Conservation (phyloP, 140 eudicot species). For the Flaveria floridana region DNA sequence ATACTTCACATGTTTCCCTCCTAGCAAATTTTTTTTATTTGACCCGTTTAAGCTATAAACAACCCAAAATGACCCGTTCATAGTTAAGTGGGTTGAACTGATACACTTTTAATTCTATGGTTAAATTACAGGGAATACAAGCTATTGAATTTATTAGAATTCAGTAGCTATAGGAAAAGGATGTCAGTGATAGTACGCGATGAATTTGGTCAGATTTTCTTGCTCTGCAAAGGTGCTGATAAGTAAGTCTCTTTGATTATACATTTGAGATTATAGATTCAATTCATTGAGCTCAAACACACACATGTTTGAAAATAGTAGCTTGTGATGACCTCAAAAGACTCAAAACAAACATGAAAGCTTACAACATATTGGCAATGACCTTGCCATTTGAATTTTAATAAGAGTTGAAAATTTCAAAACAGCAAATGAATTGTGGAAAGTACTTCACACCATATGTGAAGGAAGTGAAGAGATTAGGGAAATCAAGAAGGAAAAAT, state of each 20-base stretch:
- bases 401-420: too few relatives aligned
- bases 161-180: slow-evolving; percentile 55
- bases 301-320: background rate
- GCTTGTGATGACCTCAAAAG: too few relatives aligned
- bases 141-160: slow-evolving; percentile 52
- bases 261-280: background rate
- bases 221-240: slow-evolving; percentile 65
- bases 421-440: too few relatives aligned
- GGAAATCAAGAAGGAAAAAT: too few relatives aligned
- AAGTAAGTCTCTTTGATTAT: slow-evolving; percentile 39
- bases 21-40: background rate
- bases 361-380: too few relatives aligned
- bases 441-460: too few relatives aligned
- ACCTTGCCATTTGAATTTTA: too few relatives aligned
- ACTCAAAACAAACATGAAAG: too few relatives aligned
- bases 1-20: background rate
- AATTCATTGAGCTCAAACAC: background rate
- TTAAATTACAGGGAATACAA: slow-evolving; percentile 48
- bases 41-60: slow-evolving; percentile 8
- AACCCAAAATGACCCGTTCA: background rate
- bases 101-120: background rate
- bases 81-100: background rate
- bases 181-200: slow-evolving; percentile 61
- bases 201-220: slow-evolving; percentile 49
- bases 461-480: too few relatives aligned